phyloP scores from a whole-genome alignment of 78 protist genomes.

The Planoprotostelium fungivorum region DNA sequence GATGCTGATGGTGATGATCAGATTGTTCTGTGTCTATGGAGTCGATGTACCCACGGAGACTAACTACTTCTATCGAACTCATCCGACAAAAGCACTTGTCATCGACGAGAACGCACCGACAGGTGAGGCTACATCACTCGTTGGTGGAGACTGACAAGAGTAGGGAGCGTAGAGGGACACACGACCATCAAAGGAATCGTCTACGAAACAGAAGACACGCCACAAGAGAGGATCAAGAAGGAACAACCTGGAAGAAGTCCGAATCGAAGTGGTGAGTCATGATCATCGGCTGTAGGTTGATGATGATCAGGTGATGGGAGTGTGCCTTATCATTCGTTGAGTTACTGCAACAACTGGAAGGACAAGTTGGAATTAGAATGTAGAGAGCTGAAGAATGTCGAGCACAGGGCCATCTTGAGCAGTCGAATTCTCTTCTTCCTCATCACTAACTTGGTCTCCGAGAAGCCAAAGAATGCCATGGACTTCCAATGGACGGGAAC shows the following conservation, averaged over 20 bases:
- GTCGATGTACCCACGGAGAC: background rate
- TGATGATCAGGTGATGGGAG: background rate
- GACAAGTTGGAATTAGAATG: background rate
- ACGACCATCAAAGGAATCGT: background rate
- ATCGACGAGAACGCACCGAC: background rate
- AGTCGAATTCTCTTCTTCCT: background rate
- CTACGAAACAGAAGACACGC: background rate
- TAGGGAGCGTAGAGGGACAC: background rate
- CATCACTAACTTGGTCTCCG: background rate
- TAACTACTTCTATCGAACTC: background rate
- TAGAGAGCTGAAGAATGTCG: background rate
- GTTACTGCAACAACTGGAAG: background rate
- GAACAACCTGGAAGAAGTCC: background rate
- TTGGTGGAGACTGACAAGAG: background rate
- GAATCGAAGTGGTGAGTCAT: background rate
- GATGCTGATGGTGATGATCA: background rate
- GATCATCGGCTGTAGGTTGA: background rate
- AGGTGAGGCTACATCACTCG: background rate
- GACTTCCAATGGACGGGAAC: background rate
- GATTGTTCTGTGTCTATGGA: background rate
- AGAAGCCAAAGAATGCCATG: background rate
- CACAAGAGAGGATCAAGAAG: background rate
- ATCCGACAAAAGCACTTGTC: background rate
- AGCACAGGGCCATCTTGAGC: background rate
- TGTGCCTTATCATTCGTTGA: background rate